Base-by-base conservation (phyloP, 225 moss, liverwort and hornwort genomes). In the Climacium dendroides region DNA sequence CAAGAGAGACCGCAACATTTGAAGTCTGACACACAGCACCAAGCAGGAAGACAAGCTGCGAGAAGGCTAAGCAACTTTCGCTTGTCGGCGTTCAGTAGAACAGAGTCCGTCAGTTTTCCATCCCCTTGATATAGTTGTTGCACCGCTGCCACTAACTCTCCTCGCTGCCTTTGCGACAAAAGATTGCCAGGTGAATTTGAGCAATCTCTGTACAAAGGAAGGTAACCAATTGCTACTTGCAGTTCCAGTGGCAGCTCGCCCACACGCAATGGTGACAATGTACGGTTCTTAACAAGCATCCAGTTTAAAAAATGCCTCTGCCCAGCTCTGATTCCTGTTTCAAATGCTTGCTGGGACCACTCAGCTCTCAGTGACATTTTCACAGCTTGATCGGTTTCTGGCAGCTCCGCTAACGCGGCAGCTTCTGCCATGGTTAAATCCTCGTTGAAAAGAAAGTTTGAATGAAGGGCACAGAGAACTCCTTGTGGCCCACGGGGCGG, bases 301-400 rank as follows among this genome's bases (percentile, higher is more conserved):
- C 90, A 93, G 76, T 90, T 91, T 25, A 89, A 75, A 77, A 93
- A 91, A 89, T 93, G 93, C 79, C 87, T 83, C 87, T 87, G 87
- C 87, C 93, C 93, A 88, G 89, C 67, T 87, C 86, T 76, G 61
- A 91, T 67, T 71, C 91, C 93, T 82, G 83, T 89, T 83, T 89
- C 88, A 78, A 91, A 93, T 34, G 93, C 93, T 93, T 90, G 74
- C 86, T 93, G 93, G 20, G 93, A 91, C 93, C 93, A 93, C 76
- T 91, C 93, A 34, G 89, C 87, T 62, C 52, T 73, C 80, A 93
- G 77, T 64, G 81, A 77, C 85, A 80, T 41, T 88, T 88, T 93
- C 79, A 93, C 90, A 81, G 83, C 83, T 60, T 79, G 75, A 83
- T 93, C 90, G 50, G 93, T 93, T n/a, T 93, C 90, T 37, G 91